Evolutionary conservation across 129 eudicot species (phyloP).

Genomic region (Saussurea involucrata): DNA sequence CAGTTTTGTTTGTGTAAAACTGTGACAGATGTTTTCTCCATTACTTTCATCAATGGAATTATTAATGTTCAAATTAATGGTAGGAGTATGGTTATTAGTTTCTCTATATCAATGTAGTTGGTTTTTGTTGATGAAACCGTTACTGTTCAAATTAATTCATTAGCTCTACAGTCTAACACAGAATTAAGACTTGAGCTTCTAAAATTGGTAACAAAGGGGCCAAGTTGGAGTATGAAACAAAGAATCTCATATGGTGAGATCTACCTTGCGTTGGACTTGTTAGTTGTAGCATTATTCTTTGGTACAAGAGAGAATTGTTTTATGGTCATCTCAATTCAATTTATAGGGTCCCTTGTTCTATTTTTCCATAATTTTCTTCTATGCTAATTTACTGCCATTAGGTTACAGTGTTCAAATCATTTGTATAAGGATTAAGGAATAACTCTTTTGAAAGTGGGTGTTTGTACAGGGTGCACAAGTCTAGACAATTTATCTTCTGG

Average conservation of each 20-base stretch:
- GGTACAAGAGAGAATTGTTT: background rate
- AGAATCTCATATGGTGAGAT: background rate
- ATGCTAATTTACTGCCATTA: background rate
- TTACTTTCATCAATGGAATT: background rate
- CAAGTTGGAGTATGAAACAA: background rate
- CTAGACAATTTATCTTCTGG: slow-evolving; percentile 1
- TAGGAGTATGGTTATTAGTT: background rate
- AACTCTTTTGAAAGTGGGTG: background rate
- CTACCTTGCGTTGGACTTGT: background rate
- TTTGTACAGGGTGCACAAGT: background rate
- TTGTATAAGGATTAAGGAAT: background rate
- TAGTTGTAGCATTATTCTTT: background rate
- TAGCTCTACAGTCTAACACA: background rate
- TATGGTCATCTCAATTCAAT: background rate
- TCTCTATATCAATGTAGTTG: background rate
- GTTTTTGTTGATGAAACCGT: background rate
- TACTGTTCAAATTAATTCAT: background rate
- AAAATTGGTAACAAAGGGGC: background rate
- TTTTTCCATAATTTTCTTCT: background rate
- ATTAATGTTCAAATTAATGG: background rate
- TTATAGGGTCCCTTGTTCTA: background rate
- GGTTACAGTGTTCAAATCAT: background rate
- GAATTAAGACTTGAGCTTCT: background rate
- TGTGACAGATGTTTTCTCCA: background rate
- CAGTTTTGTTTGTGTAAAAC: background rate